Base-by-base conservation (phyloP, 139 green algal genomes). In the Edaphochlamys debaryana region DNA sequence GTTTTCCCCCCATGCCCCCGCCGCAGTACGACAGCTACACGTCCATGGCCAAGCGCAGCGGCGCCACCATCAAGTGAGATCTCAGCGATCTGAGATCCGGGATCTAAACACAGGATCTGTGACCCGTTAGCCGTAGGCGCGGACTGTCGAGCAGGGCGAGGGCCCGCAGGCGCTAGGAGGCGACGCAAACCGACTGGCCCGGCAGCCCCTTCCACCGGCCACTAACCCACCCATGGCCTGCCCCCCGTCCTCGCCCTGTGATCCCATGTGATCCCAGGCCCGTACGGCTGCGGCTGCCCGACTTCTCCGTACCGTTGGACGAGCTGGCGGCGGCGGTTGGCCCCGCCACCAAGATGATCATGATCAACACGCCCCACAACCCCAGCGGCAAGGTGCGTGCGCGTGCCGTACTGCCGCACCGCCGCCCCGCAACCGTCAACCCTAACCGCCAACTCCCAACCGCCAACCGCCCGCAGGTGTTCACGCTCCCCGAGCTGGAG, bases 361-460 rank as follows among this genome's bases (percentile, higher is more conserved):
- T 97, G 40, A 60, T 98, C 58, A 98, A 98, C 88, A 94, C 87
- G 6, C 95, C 95, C 1, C 94, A 97, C 91, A 98, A 98, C 85
- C 95, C 95, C 19, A 96, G 91, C 13, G 93, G 82, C 29, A 93
- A 91, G 82, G 86, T 95, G 62, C 91, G 71, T 13, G 79, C 3
- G 48, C 56, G 58, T 29, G n/a, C n/a, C n/a, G n/a, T n/a, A n/a
- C n/a, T 20, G 22, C 25, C 56, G 22, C 56, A 13, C 25, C 56
- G 22, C 5, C 56, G 5, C 56, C 56, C 5, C 56, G 11, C 56
- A 4, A 64, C 56, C 25, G 22, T 5, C 25, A 32, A 32, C 56
- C 56, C 56, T 64, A n/a, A 13, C 25, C 56, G 22, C 5, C 56
- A 7, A 13, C 56, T 7, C 56, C 22, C 56, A 4, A 64, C 56